A percentile compares a stretch with the other conserved stretches of the same genome.
Conservation (phyloP, 2,329 filamentous ascomycete species). For the Dothistroma septosporum region DNA sequence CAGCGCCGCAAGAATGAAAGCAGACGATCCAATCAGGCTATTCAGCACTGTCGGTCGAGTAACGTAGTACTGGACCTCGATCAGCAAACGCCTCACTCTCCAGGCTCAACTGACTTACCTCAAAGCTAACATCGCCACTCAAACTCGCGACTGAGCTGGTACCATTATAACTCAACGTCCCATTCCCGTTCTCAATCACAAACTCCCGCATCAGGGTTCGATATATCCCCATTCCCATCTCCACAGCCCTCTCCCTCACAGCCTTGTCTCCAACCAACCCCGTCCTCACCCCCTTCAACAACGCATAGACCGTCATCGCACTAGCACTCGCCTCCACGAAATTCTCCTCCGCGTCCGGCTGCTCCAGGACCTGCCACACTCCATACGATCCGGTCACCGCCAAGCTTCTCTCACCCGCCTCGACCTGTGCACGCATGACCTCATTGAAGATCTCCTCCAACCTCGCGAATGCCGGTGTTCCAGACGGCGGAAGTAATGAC, state of each 20-base stretch:
- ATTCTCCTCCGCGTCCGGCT: constrained; percentile 48
- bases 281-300: constrained; percentile 46
- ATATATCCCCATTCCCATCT: constrained; percentile 49
- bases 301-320: constrained; percentile 55
- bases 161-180: constrained; percentile 38
- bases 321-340: constrained; percentile 59
- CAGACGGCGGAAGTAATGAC: constrained; percentile 39
- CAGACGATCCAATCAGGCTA: constrained; percentile 39
- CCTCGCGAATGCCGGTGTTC: constrained; percentile 29
- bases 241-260: constrained; percentile 30
- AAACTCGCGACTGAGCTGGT: constrained; percentile 51
- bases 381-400: constrained; percentile 30
- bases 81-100: constrained; percentile 1
- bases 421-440: constrained; percentile 40
- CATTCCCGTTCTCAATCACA: constrained; percentile 46
- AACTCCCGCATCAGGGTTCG: constrained; percentile 43
- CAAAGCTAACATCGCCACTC: constrained; percentile 48
- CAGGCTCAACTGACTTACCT: constrained; percentile 36
- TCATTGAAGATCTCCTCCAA: constrained; percentile 38
- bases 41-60: constrained; percentile 38
- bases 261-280: constrained; percentile 34
- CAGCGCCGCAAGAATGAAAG: constrained; percentile 40
- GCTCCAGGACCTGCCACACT: constrained; percentile 57
- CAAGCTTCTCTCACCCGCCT: constrained; percentile 34
- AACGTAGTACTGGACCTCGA: constrained; percentile 41